phyloP scores from a whole-genome alignment of 148 eudicot species.

The Mesembryanthemum crystallinum region DNA sequence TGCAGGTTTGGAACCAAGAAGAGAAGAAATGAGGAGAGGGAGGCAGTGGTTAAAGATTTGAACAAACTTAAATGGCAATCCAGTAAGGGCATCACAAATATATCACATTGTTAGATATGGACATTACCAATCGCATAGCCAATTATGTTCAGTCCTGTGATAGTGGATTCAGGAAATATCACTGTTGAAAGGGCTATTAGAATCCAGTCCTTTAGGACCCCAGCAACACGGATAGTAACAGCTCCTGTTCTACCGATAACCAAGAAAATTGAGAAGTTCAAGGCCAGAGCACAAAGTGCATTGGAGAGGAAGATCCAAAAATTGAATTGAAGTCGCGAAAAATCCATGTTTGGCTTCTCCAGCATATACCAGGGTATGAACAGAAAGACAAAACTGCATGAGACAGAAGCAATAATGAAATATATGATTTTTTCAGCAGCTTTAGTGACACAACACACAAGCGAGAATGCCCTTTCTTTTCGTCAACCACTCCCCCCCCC shows the following conservation, averaged over 20 bases:
- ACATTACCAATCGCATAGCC: constrained; percentile 82
- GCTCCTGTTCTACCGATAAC: constrained; percentile 95
- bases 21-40: background rate
- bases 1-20: constrained; percentile 18
- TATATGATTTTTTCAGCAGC: background rate
- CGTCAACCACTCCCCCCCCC: background rate
- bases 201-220: constrained; percentile 91
- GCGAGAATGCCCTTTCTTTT: background rate
- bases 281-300: constrained; percentile 78
- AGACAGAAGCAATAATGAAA: background rate
- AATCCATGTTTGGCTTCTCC: constrained; percentile 81
- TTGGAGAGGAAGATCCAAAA: constrained; percentile 93
- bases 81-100: background rate
- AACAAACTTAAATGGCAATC: constrained; percentile 5
- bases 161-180: constrained; percentile 77
- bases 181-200: constrained; percentile 89
- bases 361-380: constrained; percentile 88
- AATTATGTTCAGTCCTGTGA: constrained; percentile 75
- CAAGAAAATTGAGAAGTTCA: constrained; percentile 88
- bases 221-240: constrained; percentile 89
- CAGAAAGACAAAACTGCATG: constrained; percentile 63
- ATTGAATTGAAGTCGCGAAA: constrained; percentile 76
- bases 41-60: background rate
- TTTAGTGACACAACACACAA: background rate
- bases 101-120: background rate